Conservation (phyloP, 2,329 filamentous ascomycete genomes). For the Phaeosphaeria sp. region DNA sequence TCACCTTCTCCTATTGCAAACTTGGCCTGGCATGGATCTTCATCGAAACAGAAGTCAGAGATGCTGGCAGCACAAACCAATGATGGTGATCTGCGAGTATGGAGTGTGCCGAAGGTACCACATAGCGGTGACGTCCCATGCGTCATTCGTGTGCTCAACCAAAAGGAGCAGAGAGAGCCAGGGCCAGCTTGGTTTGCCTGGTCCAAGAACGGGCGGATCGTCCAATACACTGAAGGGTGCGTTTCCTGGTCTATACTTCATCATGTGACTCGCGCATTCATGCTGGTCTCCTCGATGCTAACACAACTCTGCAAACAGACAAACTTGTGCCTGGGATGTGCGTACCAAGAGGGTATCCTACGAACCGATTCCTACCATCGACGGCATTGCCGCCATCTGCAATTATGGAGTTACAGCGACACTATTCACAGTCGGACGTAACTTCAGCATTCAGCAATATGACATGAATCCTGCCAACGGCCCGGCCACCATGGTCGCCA, state of each 20-base stretch:
- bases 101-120: conserved; percentile 89
- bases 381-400: conserved; percentile 80
- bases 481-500: conserved; percentile 78
- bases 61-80: conserved; percentile 94
- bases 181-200: conserved; percentile 96
- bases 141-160: conserved; percentile 85
- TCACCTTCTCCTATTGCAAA: conserved; percentile 86
- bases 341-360: conserved; percentile 96
- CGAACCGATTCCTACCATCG: conserved; percentile 84
- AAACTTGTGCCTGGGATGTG: conserved; percentile 96
- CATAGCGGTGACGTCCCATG: conserved; percentile 76
- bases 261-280: no score
- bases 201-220: conserved; percentile 96
- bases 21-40: conserved; percentile 94
- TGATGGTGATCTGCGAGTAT: conserved; percentile 91
- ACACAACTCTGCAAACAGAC: conserved; percentile 52
- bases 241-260: conserved; percentile 47
- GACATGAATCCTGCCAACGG: conserved; percentile 74
- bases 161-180: conserved; percentile 73
- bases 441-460: conserved; percentile 92
- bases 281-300: no score
- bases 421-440: conserved; percentile 87
- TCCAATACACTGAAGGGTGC: conserved; percentile 90
- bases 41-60: conserved; percentile 93
- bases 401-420: conserved; percentile 90